These are phyloP conservation scores for Myxozyma nipponensis DNA, from an alignment of 805 yeast genomes.

Conservation along the genomic window DNA sequence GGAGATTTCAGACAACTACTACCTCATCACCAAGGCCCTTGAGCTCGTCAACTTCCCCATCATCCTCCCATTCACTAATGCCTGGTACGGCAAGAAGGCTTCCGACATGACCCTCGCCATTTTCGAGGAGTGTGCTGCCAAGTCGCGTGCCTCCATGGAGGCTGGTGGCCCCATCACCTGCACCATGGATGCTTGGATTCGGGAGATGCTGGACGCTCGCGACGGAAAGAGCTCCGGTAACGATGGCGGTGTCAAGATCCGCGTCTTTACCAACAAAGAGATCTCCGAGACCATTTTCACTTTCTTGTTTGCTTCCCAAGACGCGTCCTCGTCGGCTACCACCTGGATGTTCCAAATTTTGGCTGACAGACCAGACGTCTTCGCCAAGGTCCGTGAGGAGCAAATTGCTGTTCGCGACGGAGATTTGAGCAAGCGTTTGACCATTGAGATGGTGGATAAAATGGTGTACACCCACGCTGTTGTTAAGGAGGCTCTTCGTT, in stretches of 20 bases:
- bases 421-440: constrained; percentile 60
- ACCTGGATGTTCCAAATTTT: constrained; percentile 97
- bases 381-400: constrained; percentile 82
- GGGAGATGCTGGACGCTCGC: constrained; percentile 72
- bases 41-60: constrained; percentile 98
- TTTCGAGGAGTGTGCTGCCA: constrained; percentile 82
- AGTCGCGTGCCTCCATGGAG: constrained; percentile 76
- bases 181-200: constrained; percentile 94
- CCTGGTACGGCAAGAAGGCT: constrained; percentile 94
- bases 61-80: constrained; percentile 90
- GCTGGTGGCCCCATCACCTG: constrained; percentile 76
- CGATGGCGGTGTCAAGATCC: constrained; percentile 51
- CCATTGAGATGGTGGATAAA: constrained; percentile 69
- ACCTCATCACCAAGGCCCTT: constrained; percentile 87
- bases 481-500: constrained; percentile 86
- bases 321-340: constrained; percentile 93
- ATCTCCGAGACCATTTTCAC: constrained; percentile 96
- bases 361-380: constrained; percentile 92
- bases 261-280: constrained; percentile 85
- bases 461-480: constrained; percentile 89
- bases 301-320: constrained; percentile 95
- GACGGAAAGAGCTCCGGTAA: constrained; percentile 43
- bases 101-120: constrained; percentile 93
- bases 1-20: constrained; percentile 87
- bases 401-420: constrained; percentile 78